Evolutionary conservation across 768 basidiomycete species (phyloP).

Genomic region (Cystobasidium tubakii): DNA sequence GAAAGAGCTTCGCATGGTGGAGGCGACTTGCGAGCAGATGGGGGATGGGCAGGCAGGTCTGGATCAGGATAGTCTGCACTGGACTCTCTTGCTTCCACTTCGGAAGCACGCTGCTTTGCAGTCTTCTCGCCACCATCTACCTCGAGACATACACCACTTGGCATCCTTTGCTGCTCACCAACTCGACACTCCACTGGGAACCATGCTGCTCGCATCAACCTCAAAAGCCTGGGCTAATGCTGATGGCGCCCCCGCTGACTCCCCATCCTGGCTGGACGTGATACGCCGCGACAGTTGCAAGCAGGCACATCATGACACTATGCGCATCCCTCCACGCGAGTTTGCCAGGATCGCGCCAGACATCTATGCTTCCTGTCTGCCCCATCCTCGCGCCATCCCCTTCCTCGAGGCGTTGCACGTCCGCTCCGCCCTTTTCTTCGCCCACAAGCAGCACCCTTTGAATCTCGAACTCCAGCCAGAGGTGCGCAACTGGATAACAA

Average conservation of each 20-base stretch:
- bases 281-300: neutral
- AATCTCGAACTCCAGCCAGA: neutral
- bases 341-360: neutral
- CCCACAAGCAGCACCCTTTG: neutral
- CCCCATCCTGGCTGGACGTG: neutral
- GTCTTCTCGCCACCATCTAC: too few relatives aligned
- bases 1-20: neutral
- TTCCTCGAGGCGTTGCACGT: constrained; percentile 1
- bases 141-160: too few relatives aligned
- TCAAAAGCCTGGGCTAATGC: neutral
- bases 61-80: too few relatives aligned
- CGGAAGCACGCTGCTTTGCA: too few relatives aligned
- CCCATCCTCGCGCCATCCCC: constrained; percentile 6
- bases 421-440: neutral
- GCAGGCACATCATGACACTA: neutral
- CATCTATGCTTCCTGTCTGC: neutral
- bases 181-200: neutral
- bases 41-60: too few relatives aligned
- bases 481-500: neutral
- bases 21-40: neutral
- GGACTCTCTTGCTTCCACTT: too few relatives aligned
- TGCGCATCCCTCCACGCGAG: constrained; percentile 16
- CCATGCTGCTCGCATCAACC: neutral
- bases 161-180: neutral
- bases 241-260: neutral